Percentiles rank a stretch among this genome's conserved stretches.
Conservation (phyloP, 306 rosid genomes). For the Geum urbanum region DNA sequence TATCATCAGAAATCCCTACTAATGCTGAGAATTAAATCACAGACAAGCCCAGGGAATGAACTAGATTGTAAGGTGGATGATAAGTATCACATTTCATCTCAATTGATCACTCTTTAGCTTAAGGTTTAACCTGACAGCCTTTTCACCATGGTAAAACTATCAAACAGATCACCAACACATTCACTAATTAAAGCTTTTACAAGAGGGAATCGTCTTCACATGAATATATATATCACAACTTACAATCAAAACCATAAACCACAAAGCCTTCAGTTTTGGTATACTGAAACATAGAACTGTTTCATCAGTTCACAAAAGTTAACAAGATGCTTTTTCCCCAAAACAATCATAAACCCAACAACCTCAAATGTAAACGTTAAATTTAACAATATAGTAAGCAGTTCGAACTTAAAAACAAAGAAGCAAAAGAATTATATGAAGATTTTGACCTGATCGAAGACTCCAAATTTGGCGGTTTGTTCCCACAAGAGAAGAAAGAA, state of each 20-base stretch:
- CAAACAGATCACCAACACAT: not conserved
- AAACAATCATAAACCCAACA: constrained; percentile 15
- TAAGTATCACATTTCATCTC: not conserved
- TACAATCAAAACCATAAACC: too few relatives aligned
- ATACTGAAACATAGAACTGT: not conserved
- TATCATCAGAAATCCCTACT: not conserved
- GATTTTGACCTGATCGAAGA: constrained; percentile 66
- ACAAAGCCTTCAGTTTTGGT: not conserved
- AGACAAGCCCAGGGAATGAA: not conserved
- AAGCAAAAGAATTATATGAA: not conserved
- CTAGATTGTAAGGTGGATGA: not conserved
- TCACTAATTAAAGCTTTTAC: not conserved
- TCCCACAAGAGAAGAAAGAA: constrained; percentile 53
- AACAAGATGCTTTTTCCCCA: constrained; percentile 7
- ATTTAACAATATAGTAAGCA: too few relatives aligned
- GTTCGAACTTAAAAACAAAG: not conserved
- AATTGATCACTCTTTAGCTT: not conserved
- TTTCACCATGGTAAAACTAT: not conserved
- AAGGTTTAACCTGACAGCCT: not conserved
- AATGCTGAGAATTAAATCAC: not conserved
- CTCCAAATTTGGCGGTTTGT: constrained; percentile 59
- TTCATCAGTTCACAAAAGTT: not conserved
- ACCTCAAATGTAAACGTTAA: not conserved
- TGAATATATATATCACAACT: too few relatives aligned
- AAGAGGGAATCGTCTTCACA: not conserved